Base-by-base conservation (phyloP, 805 yeast genomes). In the Lipomyces sp. region DNA sequence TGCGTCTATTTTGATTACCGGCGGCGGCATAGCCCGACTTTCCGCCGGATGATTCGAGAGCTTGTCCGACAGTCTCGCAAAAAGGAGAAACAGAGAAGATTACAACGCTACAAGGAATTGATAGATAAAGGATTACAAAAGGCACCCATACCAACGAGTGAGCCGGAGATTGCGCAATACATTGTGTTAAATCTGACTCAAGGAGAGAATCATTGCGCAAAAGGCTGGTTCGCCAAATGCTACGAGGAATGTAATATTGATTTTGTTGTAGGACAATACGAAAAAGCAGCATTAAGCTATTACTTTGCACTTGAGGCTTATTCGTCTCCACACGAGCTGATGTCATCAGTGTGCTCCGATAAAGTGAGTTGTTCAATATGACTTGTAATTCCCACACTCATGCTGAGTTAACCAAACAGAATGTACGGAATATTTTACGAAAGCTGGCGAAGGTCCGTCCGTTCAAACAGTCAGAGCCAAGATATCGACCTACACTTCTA, bases 231-330 rank as follows among this genome's bases (percentile, higher is more conserved):
- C 24, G 24, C 33, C 15, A 29, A 13, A 29, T 29, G 24, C 15
- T 34, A 4, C 10, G 8, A 45, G 59, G 35, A 35, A 56, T 33
- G 3, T 35, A 15, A 35, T 8, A 15, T 8, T 32, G 48, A 42
- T n/a, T 15, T 42, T n/a, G 4, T 2, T 18, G 39, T 29, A 72
- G 91, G 90, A 77, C 65, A 69, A 59, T 67, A 71, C 63, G 79
- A 89, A 70, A 91, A 89, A 67, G 88, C 98, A 56, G 98, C 99
- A 50, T 82, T 93, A 72, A 85, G 88, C 72, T 95, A 92, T 84
- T 95, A 95, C 85, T 90, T 91, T 79, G 98, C 98, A 13, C 83
- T 95, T 76, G 86, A 91, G 53, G 93, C 92, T 60, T 94, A 93
- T 79, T 98, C 99, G 69, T 89, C 90, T 78, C 99, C 99, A 66